These are phyloP conservation scores for Cyphellophora attinorum DNA, from an alignment of 2,329 filamentous ascomycete species.

Conservation along the genomic window DNA sequence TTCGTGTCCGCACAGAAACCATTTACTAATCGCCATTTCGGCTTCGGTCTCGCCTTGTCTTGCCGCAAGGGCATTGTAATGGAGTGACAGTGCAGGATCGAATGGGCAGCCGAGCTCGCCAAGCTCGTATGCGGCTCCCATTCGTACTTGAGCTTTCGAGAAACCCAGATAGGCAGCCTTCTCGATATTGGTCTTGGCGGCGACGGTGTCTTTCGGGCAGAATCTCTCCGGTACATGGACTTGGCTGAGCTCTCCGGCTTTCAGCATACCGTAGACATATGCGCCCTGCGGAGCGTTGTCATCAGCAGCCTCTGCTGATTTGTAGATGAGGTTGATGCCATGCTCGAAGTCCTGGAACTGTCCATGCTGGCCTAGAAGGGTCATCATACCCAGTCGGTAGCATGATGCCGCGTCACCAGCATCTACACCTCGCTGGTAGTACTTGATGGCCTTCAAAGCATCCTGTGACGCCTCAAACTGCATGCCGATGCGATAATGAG, in stretches of 20 bases:
- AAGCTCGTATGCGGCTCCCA: constrained; percentile 91
- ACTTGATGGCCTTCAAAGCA: constrained; percentile 76
- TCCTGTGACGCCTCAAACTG: constrained; percentile 94
- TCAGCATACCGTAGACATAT: constrained; percentile 90
- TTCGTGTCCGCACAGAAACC: constrained; percentile 95
- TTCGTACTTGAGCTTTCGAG: constrained; percentile 91
- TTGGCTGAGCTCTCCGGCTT: constrained; percentile 83
- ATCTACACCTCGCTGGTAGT: constrained; percentile 75
- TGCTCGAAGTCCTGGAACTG: constrained; percentile 69
- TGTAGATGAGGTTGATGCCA: constrained; percentile 73
- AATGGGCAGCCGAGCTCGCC: constrained; percentile 92
- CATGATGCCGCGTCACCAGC: constrained; percentile 79
- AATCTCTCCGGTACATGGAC: constrained; percentile 66
- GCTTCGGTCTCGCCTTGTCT: constrained; percentile 89
- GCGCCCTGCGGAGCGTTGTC: constrained; percentile 95
- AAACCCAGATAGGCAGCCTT: constrained; percentile 95
- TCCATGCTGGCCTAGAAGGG: constrained; percentile 83
- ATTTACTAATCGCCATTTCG: constrained; percentile 92
- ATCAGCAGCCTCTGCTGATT: constrained; percentile 77
- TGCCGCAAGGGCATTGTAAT: constrained; percentile 90
- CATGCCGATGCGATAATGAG: constrained; percentile 97
- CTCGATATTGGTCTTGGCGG: constrained; percentile 80
- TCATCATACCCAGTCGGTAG: constrained; percentile 94
- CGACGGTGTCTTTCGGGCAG: constrained; percentile 61
- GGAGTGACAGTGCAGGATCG: constrained; percentile 80